Evolutionary conservation across 345 rosid genomes (phyloP).

Genomic region (Citropsis articulata): DNA sequence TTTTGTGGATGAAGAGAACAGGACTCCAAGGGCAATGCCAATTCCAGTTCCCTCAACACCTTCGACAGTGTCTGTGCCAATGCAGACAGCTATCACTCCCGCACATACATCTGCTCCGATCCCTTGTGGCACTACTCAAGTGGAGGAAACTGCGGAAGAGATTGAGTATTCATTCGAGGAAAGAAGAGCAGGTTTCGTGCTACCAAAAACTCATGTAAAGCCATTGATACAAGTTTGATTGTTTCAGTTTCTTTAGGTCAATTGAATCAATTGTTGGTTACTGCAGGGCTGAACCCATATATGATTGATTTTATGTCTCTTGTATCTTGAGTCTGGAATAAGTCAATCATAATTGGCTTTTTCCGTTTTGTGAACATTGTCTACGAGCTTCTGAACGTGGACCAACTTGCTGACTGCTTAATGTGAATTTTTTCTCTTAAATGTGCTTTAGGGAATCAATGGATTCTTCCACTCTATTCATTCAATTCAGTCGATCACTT

Average conservation of each 20-base stretch:
- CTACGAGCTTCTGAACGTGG: slow-evolving; percentile 21
- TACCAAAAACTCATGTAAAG: slow-evolving; percentile 38
- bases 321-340: slow-evolving; percentile 13
- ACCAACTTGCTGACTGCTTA: slow-evolving; percentile 8
- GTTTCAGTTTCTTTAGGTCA: neutral
- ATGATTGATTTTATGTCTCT: neutral
- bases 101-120: slow-evolving; percentile 32
- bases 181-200: slow-evolving; percentile 71
- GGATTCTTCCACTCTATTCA: slow-evolving; percentile 3
- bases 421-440: neutral
- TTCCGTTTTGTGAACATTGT: slow-evolving; percentile 18
- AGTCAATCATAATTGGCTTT: slow-evolving; percentile 65
- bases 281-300: neutral
- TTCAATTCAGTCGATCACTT: neutral
- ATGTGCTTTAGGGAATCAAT: neutral
- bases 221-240: slow-evolving; percentile 48
- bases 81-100: slow-evolving; percentile 77
- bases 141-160: slow-evolving; percentile 41
- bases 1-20: slow-evolving; percentile 50
- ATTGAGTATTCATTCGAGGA: slow-evolving; percentile 89
- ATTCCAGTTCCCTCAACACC: slow-evolving; percentile 58
- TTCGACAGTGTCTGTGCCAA: slow-evolving; percentile 62
- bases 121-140: slow-evolving; percentile 25
- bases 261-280: slow-evolving; percentile 13
- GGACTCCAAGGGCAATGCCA: slow-evolving; percentile 62